These are phyloP conservation scores for Glycine latifolia DNA, from an alignment of 306 rosid genomes.

Conservation along the genomic window DNA sequence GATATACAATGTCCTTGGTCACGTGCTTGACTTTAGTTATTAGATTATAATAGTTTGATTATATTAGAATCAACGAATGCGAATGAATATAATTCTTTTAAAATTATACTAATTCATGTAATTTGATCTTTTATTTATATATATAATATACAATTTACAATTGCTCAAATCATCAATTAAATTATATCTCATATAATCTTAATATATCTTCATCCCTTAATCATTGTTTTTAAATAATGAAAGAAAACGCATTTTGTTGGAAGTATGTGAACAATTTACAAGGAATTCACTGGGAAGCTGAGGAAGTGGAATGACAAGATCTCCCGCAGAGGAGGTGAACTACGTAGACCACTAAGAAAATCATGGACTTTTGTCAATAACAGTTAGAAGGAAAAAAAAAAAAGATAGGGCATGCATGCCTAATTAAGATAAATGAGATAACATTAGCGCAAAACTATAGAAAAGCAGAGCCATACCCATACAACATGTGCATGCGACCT, in stretches of 20 bases:
- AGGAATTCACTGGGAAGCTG: slow-evolving; percentile 14
- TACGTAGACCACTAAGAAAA: not conserved
- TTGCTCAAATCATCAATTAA: not conserved
- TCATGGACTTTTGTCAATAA: not conserved
- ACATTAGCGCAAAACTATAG: not conserved
- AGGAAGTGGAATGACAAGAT: slow-evolving; percentile 41
- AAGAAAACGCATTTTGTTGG: no score
- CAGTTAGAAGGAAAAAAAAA: not conserved
- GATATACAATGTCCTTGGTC: no score
- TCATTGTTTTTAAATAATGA: not conserved
- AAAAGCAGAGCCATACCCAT: not conserved
- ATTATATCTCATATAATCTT: not conserved
- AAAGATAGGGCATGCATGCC: not conserved
- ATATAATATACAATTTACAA: not conserved
- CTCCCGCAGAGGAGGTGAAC: slow-evolving; percentile 13
- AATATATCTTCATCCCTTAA: not conserved
- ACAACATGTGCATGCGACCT: slow-evolving; percentile 26
- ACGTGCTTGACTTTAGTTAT: no score
- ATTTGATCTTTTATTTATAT: no score
- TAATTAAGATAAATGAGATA: not conserved
- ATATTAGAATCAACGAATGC: no score
- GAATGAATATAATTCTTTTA: no score
- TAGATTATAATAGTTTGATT: no score
- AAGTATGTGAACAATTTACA: not conserved
- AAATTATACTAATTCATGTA: no score